Percentiles rank a stretch among this genome's conserved stretches.
Evolutionary conservation across 441 rosid genomes (phyloP).

Genomic region (Syzygium syzygioides): DNA sequence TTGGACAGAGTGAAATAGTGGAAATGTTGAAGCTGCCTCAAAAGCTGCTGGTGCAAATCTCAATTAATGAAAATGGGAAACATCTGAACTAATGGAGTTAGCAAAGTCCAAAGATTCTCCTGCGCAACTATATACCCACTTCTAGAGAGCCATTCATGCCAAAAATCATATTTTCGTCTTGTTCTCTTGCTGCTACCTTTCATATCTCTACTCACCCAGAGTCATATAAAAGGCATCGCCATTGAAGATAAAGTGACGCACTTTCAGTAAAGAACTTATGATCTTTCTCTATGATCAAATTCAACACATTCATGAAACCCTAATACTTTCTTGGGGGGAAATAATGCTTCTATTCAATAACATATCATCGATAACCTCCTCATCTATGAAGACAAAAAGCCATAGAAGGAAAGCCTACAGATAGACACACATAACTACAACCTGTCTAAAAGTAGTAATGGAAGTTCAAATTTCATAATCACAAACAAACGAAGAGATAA

Average conservation of each 20-base stretch:
- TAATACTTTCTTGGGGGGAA: neutral
- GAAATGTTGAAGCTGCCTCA: neutral
- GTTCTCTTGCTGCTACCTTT: neutral
- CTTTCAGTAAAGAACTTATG: neutral
- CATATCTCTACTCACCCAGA: neutral
- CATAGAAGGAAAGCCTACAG: neutral
- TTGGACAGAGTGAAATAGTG: neutral
- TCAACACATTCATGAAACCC: neutral
- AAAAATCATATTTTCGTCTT: neutral
- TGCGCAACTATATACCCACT: neutral
- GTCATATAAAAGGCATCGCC: neutral
- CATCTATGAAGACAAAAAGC: neutral
- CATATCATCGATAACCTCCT: neutral
- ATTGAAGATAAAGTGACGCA: neutral
- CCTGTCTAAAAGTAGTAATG: neutral
- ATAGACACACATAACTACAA: neutral
- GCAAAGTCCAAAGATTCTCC: neutral
- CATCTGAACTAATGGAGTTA: neutral
- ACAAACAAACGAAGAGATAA: neutral
- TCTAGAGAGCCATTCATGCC: neutral
- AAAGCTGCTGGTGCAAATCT: neutral
- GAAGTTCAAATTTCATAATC: neutral
- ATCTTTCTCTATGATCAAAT: neutral
- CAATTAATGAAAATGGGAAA: neutral
- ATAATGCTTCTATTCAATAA: neutral